Evolutionary conservation across 2,329 filamentous ascomycete genomes (phyloP), one percentile per base, ranked within the genome.

Genomic region (Magnaporthales sp.): DNA sequence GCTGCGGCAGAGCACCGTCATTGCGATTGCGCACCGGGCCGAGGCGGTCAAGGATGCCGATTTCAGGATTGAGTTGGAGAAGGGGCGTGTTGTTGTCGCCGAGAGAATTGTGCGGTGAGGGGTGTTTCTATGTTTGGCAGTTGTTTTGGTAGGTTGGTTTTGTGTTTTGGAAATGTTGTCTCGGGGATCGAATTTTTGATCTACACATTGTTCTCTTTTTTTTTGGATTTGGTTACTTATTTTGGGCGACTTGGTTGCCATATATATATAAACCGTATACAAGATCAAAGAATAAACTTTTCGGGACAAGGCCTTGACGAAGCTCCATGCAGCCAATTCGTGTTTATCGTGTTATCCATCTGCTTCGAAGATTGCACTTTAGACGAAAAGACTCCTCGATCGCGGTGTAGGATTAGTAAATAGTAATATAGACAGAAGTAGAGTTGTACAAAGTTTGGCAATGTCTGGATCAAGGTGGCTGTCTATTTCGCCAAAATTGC

Each of bases 1-100:
- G 72, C 77, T 89, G 61, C 72, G 73, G 4, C 68, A 79, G 15
- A 86, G 84, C 70, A 89, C 87, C 0, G 85, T 89, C 2, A 86
- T 89, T 58, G 88, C 86, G 0, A 88, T 89, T 72, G 86, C 87
- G n/a, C 87, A 89, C 73, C 80, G 86, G 1, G 76, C 88, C 1
- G 84, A 88, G 73, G 87, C 87, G 0, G 87, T 90, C 10, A 79
- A 80, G 69, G 83, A 86, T 68, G 85, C 85, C 0, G 80, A 82
- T 64, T 88, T 81, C 72, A 84, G 81, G 66, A 73, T 88, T 63
- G 75, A 84, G 31, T 71, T 88, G 62, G 83, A 87, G 38, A 76
- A 76, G 15, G 85, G 85, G 1, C 74, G 75, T 19, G 80, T 88
- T 0, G 75, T 86, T 0, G 80, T 80, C 70, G 80, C 80, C 54